Conservation (phyloP, 345 rosid species). For the Salix udensis region DNA sequence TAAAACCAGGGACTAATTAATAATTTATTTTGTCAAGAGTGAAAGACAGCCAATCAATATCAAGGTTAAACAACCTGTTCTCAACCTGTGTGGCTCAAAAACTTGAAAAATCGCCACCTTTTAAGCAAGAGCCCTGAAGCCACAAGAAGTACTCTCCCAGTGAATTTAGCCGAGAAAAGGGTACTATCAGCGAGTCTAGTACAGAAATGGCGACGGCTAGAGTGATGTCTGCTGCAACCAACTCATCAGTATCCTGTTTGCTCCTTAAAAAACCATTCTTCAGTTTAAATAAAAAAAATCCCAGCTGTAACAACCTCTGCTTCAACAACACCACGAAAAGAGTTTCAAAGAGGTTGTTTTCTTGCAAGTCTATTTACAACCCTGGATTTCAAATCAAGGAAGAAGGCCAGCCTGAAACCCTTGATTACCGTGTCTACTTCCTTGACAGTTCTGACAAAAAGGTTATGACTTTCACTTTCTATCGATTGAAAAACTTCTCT, state of each 20-base stretch:
- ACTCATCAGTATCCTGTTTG: slow-evolving; percentile 38
- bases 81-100: slow-evolving; percentile 6
- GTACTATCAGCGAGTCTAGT: neutral
- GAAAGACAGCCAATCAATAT: neutral
- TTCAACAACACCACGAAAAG: slow-evolving; percentile 2
- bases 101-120: neutral
- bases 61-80: neutral
- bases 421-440: slow-evolving; percentile 79
- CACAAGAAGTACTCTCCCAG: neutral
- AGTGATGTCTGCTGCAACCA: slow-evolving; percentile 39
- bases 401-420: slow-evolving; percentile 72
- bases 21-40: neutral
- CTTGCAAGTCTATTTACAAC: slow-evolving; percentile 56
- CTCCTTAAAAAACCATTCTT: slow-evolving; percentile 42
- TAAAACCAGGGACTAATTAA: no score
- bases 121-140: neutral
- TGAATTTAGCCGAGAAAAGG: neutral
- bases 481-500: neutral
- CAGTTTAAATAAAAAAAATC: slow-evolving; percentile 13
- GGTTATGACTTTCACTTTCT: slow-evolving; percentile 26
- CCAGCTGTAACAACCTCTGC: slow-evolving; percentile 25
- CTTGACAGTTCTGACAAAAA: slow-evolving; percentile 63
- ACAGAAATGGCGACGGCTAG: slow-evolving; percentile 55
- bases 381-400: slow-evolving; percentile 58
- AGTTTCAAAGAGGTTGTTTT: slow-evolving; percentile 44